A percentile compares a stretch with the other conserved stretches of the same genome.
Evolutionary conservation across 1,284 basidiomycete genomes (phyloP).

Genomic region (Ceraceosorus bombacis): DNA sequence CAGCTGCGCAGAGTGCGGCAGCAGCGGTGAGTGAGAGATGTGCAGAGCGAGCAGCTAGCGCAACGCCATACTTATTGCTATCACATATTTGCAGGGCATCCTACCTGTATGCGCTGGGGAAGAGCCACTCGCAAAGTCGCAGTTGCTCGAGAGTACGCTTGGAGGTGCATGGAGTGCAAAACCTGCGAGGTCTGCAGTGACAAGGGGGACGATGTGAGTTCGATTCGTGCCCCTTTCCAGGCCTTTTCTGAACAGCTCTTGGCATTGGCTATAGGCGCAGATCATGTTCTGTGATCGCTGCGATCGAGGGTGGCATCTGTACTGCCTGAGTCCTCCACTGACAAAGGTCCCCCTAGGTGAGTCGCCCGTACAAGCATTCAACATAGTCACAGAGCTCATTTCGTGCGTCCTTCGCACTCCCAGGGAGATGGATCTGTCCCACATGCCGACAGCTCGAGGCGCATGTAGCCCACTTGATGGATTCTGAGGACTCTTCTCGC

Average conservation of each 20-base stretch:
- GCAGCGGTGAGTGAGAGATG: conserved; percentile 27
- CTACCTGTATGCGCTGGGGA: conserved; percentile 43
- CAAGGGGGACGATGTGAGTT: conserved; percentile 80
- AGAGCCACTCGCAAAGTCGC: conserved; percentile 50
- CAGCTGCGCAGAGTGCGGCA: conserved; percentile 47
- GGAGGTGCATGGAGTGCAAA: conserved; percentile 91
- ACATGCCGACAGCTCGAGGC: conserved; percentile 19
- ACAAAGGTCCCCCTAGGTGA: conserved; percentile 25
- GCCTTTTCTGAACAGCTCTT: too few relatives aligned
- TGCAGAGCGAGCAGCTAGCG: not conserved
- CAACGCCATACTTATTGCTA: conserved; percentile 5
- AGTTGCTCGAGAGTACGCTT: conserved; percentile 63
- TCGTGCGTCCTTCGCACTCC: conserved; percentile 1
- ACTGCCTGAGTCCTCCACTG: conserved; percentile 66
- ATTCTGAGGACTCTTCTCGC: too few relatives aligned
- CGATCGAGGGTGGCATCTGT: conserved; percentile 91
- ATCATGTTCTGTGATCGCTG: conserved; percentile 90
- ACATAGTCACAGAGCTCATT: not conserved
- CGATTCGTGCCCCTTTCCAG: too few relatives aligned
- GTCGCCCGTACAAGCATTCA: not conserved
- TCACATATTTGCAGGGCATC: conserved; percentile 35
- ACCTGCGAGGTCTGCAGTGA: conserved; percentile 76
- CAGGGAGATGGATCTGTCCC: conserved; percentile 38
- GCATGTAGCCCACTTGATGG: not conserved
- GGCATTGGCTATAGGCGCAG: not conserved